Conservation (phyloP, 441 rosid genomes). For the Gossypium gossypioides region DNA sequence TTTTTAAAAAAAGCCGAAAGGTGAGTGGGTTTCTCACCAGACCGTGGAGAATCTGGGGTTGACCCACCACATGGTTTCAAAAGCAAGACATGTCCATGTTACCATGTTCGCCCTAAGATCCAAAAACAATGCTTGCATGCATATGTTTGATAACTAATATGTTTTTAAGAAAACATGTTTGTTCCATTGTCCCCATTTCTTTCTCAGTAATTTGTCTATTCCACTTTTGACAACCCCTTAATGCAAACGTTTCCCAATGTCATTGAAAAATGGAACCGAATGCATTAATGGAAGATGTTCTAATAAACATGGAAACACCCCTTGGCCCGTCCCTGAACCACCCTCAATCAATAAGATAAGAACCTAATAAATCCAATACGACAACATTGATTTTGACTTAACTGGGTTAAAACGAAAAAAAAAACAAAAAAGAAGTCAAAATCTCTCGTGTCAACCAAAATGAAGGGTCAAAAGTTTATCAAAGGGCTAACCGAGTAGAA, state of each 20-base stretch:
- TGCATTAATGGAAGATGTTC: not conserved
- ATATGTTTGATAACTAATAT: constrained; percentile 15
- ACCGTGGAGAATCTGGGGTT: not conserved
- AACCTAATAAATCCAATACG: not conserved
- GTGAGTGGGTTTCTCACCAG: not conserved
- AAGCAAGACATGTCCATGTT: constrained; percentile 45
- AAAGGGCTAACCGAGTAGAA: constrained; percentile 54
- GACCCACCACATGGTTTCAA: not conserved
- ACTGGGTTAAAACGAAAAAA: too few relatives aligned
- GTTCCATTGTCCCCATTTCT: constrained; percentile 32
- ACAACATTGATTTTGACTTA: not conserved
- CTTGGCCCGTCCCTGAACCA: not conserved
- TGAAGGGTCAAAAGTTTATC: constrained; percentile 1
- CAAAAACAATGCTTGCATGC: constrained; percentile 20
- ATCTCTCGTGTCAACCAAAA: not conserved
- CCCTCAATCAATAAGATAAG: not conserved
- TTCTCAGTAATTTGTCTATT: not conserved
- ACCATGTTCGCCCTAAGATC: constrained; percentile 29
- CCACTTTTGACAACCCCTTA: not conserved
- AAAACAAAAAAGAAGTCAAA: not conserved
- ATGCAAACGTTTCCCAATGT: not conserved
- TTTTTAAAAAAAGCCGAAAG: not conserved
- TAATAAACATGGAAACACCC: not conserved
- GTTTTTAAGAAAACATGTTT: constrained; percentile 48
- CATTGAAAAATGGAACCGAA: not conserved